Evolutionary conservation across 805 yeast species (phyloP), one percentile per base, ranked within the genome.

Genomic region (Wickerhamiella kurtzmanii): DNA sequence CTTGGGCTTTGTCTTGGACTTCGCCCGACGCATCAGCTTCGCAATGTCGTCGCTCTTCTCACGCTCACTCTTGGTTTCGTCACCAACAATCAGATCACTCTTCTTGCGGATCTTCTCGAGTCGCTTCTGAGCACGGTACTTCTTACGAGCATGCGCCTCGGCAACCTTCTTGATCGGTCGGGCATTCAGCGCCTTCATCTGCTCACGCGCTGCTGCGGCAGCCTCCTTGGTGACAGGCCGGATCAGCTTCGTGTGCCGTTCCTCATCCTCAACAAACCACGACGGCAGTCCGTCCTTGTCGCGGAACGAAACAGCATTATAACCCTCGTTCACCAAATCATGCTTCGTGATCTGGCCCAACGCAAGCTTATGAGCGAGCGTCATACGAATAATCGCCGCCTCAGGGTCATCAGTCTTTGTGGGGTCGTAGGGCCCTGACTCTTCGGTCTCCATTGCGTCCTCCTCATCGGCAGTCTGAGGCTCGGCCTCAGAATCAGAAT

Each of bases 141-240:
- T 83, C 80, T 89, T 89, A 66, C 98, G 80, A 20, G 95, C 96
- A 63, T 85, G 80, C 3, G 98, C 98, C 67, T 92, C 99, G 56
- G 84, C 75, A n/a, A 92, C 96, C 76, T 92, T 92, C 77, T 92
- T 92, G 60, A 92, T 89, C 9, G 99, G 98, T 64, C 99, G 79
- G 9, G 98, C 96, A 65, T 92, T 92, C 63, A 92, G 68, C 51
- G 88, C 82, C 60, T 71, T 77, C 71, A 77, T 66, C 61, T 82
- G 82, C 55, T 80, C 88, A 58, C 79, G 80, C 48, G 83, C 68
- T 0, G 89, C 92, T 49, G 76, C 65, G 0, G 84, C 82, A 4
- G 94, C 94, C 66, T 92, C 98, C 65, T 94, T 94, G 5, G 98
- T 92, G 51, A 92, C 83, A 5, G 98, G 98, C 62, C 84, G 81